phyloP scores from a whole-genome alignment of 257 asterid genomes.

The Nicotiana knightiana region DNA sequence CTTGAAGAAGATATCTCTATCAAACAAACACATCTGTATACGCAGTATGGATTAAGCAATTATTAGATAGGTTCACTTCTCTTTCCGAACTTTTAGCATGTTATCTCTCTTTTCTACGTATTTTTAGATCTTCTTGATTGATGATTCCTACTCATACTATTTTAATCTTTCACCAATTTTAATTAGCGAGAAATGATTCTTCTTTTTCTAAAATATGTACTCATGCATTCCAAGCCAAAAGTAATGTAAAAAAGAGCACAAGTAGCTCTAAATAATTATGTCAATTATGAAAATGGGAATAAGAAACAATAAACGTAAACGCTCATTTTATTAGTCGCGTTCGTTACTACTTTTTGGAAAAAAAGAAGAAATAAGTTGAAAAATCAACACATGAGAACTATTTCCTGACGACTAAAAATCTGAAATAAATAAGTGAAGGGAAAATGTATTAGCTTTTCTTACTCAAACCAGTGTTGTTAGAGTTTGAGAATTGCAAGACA shows the following conservation, averaged over 20 bases:
- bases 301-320: not conserved
- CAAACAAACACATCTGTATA: not conserved
- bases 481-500: not conserved
- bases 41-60: not conserved
- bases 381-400: not conserved
- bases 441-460: not conserved
- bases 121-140: not conserved
- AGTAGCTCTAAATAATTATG: not conserved
- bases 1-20: not conserved
- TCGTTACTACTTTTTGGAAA: not conserved
- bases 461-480: not conserved
- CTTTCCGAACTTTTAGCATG: not conserved
- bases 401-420: not conserved
- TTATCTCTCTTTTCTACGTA: not conserved
- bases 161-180: not conserved
- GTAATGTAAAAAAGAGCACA: not conserved
- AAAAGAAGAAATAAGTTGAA: not conserved
- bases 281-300: not conserved
- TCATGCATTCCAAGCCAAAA: not conserved
- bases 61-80: not conserved
- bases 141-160: not conserved
- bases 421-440: not conserved
- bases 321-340: not conserved
- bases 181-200: not conserved
- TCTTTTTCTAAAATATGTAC: not conserved